Base-by-base conservation (phyloP, 2,329 filamentous ascomycete genomes). In the Xylaria sp. region DNA sequence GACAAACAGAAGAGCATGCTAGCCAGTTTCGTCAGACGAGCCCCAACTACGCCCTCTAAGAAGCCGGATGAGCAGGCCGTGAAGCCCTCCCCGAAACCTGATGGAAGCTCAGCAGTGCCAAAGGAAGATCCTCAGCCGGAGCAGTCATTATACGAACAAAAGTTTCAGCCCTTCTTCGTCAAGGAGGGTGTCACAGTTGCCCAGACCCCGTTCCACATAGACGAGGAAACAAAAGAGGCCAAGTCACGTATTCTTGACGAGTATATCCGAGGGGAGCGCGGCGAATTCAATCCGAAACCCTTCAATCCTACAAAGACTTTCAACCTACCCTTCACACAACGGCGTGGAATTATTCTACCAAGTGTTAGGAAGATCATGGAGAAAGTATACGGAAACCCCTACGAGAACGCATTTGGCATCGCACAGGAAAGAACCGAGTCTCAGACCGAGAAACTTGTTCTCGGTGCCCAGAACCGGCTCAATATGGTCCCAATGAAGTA, bases 131-230 rank as follows among this genome's bases (percentile, higher is more conserved):
- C 60, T 7, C 58, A 67, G 48, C 62, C 65, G 5, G 47, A 65
- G 3, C 63, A 72, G 20, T 79, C 82, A 0, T 79, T 84, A 41
- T 92, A 91, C 62, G 76, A 89, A 17, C 86, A 84, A 61, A 76
- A 80, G 34, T 97, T 97, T 66, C 82, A 91, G 26, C 86, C 90
- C 0, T 97, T 97, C 70, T 92, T 89, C 58, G 67, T 94, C 42
- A 88, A 91, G 54, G 79, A 86, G 2, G 82, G 91, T 65, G 89
- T 91, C 1, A 82, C 74, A n/a, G 63, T 97, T 48, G 91, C 92
- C 0, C 78, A 80, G 0, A 74, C 78, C 44, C 77, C 76, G 2
- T 84, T 84, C 22, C 70, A 78, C 38, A 78, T 87, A 69, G 86
- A 90, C 60, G 68, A 79, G 1, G 77, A 84, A 55, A 81, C 83